phyloP scores from a whole-genome alignment of 805 yeast genomes.

The Wickerhamomyces alni region DNA sequence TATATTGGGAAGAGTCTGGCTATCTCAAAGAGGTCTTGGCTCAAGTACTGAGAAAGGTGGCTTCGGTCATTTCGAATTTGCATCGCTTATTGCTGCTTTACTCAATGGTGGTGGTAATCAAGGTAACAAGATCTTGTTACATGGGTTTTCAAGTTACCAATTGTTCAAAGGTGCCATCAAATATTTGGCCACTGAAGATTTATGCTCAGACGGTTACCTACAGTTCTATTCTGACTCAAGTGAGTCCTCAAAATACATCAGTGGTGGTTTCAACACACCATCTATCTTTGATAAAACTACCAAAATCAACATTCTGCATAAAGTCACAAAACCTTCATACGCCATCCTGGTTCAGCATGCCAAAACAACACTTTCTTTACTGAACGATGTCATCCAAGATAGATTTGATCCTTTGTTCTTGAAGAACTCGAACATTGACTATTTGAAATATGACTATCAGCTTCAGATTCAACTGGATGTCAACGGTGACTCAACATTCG shows the following conservation, averaged over 20 bases:
- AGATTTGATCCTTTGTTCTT: constrained; percentile 77
- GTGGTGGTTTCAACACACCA: constrained; percentile 65
- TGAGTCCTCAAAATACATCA: constrained; percentile 33
- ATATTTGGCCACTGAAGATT: constrained; percentile 76
- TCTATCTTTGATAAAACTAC: constrained; percentile 70
- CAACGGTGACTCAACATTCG: constrained; percentile 41
- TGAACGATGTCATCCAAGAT: constrained; percentile 78
- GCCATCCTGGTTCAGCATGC: constrained; percentile 60
- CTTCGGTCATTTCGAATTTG: constrained; percentile 90
- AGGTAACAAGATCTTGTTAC: constrained; percentile 71
- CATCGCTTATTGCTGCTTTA: constrained; percentile 71
- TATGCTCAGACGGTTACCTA: constrained; percentile 55
- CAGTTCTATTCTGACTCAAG: constrained; percentile 50
- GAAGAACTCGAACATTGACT: constrained; percentile 44
- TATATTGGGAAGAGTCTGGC: constrained; percentile 83
- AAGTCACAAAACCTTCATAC: constrained; percentile 68
- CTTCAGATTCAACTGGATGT: constrained; percentile 42
- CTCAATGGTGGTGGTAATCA: constrained; percentile 75
- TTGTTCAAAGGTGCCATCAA: constrained; percentile 83
- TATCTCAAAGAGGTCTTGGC: constrained; percentile 76
- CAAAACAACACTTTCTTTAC: constrained; percentile 52
- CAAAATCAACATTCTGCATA: constrained; percentile 77
- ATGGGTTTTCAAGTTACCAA: constrained; percentile 91
- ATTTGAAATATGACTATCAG: constrained; percentile 60
- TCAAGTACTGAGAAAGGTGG: constrained; percentile 66